Conservation (phyloP, 2,329 filamentous ascomycete genomes). For the Penicillium aurantiogriseum region DNA sequence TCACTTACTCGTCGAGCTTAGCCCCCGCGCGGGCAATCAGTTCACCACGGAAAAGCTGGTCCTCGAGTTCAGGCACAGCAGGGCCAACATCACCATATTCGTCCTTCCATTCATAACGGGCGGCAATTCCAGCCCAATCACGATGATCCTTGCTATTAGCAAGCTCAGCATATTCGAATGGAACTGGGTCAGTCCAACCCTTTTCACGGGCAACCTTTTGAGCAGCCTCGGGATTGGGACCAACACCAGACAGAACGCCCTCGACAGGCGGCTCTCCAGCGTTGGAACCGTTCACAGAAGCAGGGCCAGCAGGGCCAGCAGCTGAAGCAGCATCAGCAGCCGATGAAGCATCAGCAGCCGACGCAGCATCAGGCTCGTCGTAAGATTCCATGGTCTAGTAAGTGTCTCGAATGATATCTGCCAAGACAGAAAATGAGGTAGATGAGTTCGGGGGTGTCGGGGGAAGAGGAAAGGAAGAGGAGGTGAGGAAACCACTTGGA, state of each 20-base stretch:
- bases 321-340: background rate
- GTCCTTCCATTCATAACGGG: slow-evolving; percentile 78
- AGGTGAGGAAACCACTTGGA: background rate
- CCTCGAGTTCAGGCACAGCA: slow-evolving; percentile 66
- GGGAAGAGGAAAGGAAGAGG: background rate
- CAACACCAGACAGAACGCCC: slow-evolving; percentile 2
- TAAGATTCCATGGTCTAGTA: background rate
- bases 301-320: background rate
- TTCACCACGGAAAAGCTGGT: slow-evolving; percentile 66
- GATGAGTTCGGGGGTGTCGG: background rate
- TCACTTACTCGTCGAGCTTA: slow-evolving; percentile 61
- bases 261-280: background rate
- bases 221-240: slow-evolving; percentile 19
- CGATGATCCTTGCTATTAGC: slow-evolving; percentile 27
- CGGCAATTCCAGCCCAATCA: slow-evolving; percentile 57
- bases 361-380: background rate
- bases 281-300: background rate
- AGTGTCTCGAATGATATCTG: too few species aligned
- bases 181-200: slow-evolving; percentile 39
- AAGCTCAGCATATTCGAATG: slow-evolving; percentile 39
- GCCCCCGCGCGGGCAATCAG: slow-evolving; percentile 56
- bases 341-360: background rate
- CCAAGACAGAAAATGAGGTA: background rate
- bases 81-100: slow-evolving; percentile 86
- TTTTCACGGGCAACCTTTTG: slow-evolving; percentile 34